These are phyloP conservation scores for Lagerstroemia speciosa DNA, from an alignment of 345 rosid species.

Conservation along the genomic window DNA sequence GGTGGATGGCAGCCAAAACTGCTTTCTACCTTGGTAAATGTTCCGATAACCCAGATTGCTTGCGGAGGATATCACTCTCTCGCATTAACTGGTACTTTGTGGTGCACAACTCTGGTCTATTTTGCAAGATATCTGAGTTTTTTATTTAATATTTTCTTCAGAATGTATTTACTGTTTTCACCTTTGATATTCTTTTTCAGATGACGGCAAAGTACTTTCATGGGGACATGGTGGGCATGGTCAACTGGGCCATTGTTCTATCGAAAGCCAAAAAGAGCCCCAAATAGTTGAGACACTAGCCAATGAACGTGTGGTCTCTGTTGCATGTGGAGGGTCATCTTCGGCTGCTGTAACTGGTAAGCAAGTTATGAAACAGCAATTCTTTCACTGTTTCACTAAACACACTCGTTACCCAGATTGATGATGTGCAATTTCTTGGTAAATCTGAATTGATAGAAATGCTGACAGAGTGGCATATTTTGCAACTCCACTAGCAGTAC, in stretches of 20 bases:
- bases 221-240: slow-evolving; percentile 98
- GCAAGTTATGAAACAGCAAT: neutral
- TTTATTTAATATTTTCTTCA: neutral
- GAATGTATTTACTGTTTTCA: neutral
- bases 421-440: neutral
- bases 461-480: neutral
- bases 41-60: slow-evolving; percentile 56
- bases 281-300: slow-evolving; percentile 51
- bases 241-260: slow-evolving; percentile 69
- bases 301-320: slow-evolving; percentile 40
- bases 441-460: neutral
- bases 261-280: slow-evolving; percentile 48
- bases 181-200: slow-evolving; percentile 18
- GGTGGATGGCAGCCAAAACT: slow-evolving; percentile 89
- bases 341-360: slow-evolving; percentile 81
- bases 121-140: neutral
- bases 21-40: slow-evolving; percentile 49
- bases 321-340: slow-evolving; percentile 85
- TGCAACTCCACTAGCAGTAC: neutral
- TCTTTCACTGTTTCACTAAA: neutral
- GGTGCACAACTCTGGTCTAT: neutral
- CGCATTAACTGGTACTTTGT: slow-evolving; percentile 64
- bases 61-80: slow-evolving; percentile 92
- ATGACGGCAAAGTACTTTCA: slow-evolving; percentile 76
- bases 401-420: neutral